A percentile compares a stretch with the other conserved stretches of the same genome.
Conservation (phyloP, 108 stramenopile species). For the Pseudonitzschia multiseries region DNA sequence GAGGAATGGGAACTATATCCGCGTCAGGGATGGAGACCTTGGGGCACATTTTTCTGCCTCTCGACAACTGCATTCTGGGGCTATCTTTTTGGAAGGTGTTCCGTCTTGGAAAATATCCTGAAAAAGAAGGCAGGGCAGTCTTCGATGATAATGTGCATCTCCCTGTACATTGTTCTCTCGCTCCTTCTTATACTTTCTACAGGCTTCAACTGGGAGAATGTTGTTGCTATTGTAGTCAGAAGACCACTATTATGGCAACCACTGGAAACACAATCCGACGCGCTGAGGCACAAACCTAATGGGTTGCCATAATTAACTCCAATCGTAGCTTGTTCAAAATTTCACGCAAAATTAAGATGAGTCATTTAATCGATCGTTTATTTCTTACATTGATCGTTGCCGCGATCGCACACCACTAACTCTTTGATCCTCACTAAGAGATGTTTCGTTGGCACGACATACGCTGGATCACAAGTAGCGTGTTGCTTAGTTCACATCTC, state of each 20-base stretch:
- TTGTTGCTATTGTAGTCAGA: constrained; percentile 16
- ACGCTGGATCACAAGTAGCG: too few relatives aligned
- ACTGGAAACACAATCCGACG: not conserved
- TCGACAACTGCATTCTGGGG: constrained; percentile 63
- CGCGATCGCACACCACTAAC: too few relatives aligned
- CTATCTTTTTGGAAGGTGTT: constrained; percentile 59
- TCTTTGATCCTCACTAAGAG: too few relatives aligned
- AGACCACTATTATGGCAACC: not conserved
- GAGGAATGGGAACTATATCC: constrained; percentile 67
- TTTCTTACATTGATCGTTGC: too few relatives aligned
- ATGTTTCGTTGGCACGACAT: too few relatives aligned
- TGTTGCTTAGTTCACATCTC: constrained; percentile 18
- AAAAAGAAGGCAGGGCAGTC: constrained; percentile 50
- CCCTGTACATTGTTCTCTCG: constrained; percentile 25
- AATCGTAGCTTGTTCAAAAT: too few relatives aligned
- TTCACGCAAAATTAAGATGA: too few relatives aligned
- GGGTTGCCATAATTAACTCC: not conserved
- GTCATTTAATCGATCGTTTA: too few relatives aligned
- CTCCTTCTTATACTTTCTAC: constrained; percentile 14
- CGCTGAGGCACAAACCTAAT: not conserved
- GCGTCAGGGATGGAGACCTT: constrained; percentile 57
- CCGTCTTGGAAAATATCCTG: constrained; percentile 51
- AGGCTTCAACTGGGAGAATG: constrained; percentile 28
- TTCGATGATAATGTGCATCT: constrained; percentile 47
- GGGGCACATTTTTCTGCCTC: constrained; percentile 58